Base-by-base conservation (phyloP, 2,329 filamentous ascomycete genomes). In the Pseudogymnoascus sp. region DNA sequence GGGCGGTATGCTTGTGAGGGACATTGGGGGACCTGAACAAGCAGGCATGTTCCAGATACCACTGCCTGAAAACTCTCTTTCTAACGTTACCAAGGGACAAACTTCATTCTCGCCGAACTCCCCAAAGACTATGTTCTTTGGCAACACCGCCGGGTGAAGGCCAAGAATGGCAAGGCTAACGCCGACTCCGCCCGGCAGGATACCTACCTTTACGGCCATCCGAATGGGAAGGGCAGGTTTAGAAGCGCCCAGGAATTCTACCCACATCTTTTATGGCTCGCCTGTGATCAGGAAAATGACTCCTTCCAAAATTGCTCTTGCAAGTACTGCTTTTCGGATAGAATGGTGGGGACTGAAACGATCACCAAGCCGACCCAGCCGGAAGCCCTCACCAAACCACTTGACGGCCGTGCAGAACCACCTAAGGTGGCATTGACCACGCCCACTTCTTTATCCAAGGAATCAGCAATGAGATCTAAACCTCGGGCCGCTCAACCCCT, bases 181-280 rank as follows among this genome's bases (percentile, higher is more conserved):
- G 25, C 47, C 5, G 77, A 75, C 9, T 79, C 78, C 63, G 79
- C 82, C 67, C 73, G 81, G 60, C 79, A 82, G 65, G 82, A 85
- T 67, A 80, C 80, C 32, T 85, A 84, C 65, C 74, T 85, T 5
- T 85, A 84, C 68, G 82, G 82, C 18, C 81, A 85, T 67, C 82
- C 81, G 2, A 72, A 76, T 50, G 82, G 81, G 14, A 79, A 77
- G 69, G 84, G 83, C 71, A 76, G 81, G 57, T 85, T 79, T 68
- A 72, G 82, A 60, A 84, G 81, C 66, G 81, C 82, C 0, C 77
- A 76, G 59, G 82, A 85, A 64, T 85, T 85, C 73, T 82, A 83
- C 71, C 81, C 80, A 2, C 82, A 85, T 68, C 71, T 85, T 2
- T 69, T 83, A 1, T 83, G 82, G 80, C 76, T 85, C 1, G 74